Conservation (phyloP, 129 eudicot genomes). For the Pulicaria dysenterica region DNA sequence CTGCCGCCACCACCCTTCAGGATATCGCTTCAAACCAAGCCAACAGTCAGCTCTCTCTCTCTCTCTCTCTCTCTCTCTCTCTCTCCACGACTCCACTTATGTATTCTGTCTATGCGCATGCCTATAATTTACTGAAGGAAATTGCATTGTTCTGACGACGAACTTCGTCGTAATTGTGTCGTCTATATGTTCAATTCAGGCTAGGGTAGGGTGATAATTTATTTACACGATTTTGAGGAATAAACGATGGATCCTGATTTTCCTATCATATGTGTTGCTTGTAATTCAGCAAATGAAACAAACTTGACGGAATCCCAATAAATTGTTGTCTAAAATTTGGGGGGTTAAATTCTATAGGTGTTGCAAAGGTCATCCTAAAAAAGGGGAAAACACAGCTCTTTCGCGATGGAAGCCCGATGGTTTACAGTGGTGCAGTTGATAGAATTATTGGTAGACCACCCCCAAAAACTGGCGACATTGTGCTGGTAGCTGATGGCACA, state of each 20-base stretch:
- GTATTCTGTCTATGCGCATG: not conserved
- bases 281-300: not conserved
- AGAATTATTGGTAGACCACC: slow-evolving; percentile 92
- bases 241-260: slow-evolving; percentile 1
- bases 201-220: not conserved
- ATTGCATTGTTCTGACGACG: not conserved
- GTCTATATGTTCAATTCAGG: not conserved
- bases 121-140: not conserved
- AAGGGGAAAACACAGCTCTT: slow-evolving; percentile 89
- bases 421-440: slow-evolving; percentile 90
- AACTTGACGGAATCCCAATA: too few relatives aligned
- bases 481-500: slow-evolving; percentile 89
- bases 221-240: not conserved
- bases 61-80: not conserved
- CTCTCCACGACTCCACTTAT: not conserved
- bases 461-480: slow-evolving; percentile 83
- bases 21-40: slow-evolving; percentile 55
- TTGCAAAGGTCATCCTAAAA: slow-evolving; percentile 87
- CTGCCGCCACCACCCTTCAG: slow-evolving; percentile 47
- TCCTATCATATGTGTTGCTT: not conserved
- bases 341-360: slow-evolving; percentile 35
- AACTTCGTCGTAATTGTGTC: not conserved
- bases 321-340: not conserved
- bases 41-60: slow-evolving; percentile 27
- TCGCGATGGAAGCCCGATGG: slow-evolving; percentile 90